These are phyloP conservation scores for Chrysanthemum makinoi DNA, from an alignment of 129 eudicot genomes.

Conservation along the genomic window DNA sequence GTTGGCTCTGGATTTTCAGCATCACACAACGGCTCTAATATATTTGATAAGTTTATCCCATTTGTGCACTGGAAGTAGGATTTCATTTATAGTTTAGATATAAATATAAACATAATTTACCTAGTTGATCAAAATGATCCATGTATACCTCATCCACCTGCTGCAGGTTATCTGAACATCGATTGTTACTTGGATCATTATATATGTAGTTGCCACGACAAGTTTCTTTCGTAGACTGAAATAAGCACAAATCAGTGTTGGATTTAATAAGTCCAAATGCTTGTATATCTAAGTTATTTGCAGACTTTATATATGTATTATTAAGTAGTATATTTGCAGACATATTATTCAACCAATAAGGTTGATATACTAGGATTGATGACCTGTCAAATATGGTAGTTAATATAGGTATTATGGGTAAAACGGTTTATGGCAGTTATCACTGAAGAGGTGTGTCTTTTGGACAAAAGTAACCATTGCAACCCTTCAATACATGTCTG, in stretches of 20 bases:
- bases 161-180: neutral
- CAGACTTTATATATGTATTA: too few species aligned
- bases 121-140: neutral
- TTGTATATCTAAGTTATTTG: too few species aligned
- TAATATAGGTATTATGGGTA: too few species aligned
- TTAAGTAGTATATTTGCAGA: too few species aligned
- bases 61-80: neutral
- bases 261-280: too few species aligned
- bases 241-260: neutral
- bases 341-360: too few species aligned
- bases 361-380: too few species aligned
- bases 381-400: too few species aligned
- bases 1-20: neutral
- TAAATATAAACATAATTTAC: neutral
- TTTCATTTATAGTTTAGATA: neutral
- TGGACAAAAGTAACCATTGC: too few species aligned
- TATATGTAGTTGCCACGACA: neutral
- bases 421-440: too few species aligned
- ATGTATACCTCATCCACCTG: constrained; percentile 3
- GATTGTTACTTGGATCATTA: neutral
- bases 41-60: constrained; percentile 1
- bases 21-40: neutral
- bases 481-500: too few species aligned
- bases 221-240: neutral
- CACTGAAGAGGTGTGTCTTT: too few species aligned